phyloP scores from a whole-genome alignment of 768 basidiomycete genomes.

The Udeniomyces megalosporus region DNA sequence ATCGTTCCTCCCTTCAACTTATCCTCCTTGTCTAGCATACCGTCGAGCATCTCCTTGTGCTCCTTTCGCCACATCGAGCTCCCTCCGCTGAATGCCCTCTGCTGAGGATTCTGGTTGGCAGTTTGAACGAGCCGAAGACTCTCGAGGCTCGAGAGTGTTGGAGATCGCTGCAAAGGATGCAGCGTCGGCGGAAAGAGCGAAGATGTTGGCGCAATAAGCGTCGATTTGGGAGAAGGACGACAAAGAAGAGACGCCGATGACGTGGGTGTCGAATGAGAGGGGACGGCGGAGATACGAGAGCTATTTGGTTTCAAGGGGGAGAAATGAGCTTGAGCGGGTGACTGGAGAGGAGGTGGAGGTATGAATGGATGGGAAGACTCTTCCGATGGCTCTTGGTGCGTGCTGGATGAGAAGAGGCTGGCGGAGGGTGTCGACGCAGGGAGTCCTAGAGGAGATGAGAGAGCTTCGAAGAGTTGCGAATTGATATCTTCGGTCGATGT shows the following conservation, averaged over 20 bases:
- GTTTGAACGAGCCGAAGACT: background rate
- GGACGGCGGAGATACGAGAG: background rate
- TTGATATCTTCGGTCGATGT: background rate
- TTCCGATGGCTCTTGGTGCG: background rate
- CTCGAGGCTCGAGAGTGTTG: constrained; percentile 4
- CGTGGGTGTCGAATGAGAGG: background rate
- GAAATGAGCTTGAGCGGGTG: constrained; percentile 4
- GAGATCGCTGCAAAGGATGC: background rate
- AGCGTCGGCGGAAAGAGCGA: background rate
- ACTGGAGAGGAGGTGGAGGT: background rate
- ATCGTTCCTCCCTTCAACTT: constrained; percentile 33
- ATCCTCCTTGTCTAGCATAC: constrained; percentile 41
- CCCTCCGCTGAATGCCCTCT: background rate
- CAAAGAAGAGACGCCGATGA: no score
- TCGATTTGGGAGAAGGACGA: background rate
- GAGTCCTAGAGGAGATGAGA: background rate
- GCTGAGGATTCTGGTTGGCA: background rate
- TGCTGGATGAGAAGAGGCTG: background rate
- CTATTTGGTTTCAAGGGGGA: background rate
- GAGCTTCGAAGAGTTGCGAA: background rate
- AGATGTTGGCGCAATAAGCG: background rate
- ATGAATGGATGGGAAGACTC: background rate
- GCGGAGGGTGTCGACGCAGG: background rate
- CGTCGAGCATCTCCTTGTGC: constrained; percentile 27
- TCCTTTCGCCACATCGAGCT: constrained; percentile 3